phyloP scores from a whole-genome alignment of 2,329 filamentous ascomycete genomes.

The Talaromyces amestolkiae region DNA sequence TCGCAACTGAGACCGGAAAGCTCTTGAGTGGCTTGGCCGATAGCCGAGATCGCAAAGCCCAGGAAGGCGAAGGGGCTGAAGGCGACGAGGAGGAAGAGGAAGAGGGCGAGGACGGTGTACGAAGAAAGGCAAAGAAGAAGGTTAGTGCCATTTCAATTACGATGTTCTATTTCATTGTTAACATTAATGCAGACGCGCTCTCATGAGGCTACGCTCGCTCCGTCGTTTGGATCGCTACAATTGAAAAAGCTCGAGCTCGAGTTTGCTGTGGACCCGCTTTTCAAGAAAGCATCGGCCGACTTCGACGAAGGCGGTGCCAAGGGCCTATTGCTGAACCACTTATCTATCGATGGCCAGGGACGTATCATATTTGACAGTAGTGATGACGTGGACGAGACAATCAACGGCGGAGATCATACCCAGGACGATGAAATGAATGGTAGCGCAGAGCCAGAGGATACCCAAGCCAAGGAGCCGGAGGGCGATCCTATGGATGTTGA shows the following conservation, averaged over 20 bases:
- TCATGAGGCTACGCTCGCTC: conserved; percentile 88
- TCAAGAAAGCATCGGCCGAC: conserved; percentile 97
- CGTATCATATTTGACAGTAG: conserved; percentile 98
- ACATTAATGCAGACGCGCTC: conserved; percentile 58
- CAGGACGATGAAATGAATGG: conserved; percentile 38
- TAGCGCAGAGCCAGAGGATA: conserved; percentile 47
- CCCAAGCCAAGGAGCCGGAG: conserved; percentile 34
- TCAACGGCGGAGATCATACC: conserved; percentile 35
- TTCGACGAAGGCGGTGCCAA: conserved; percentile 98
- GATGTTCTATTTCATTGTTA: background rate
- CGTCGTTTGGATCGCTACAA: conserved; percentile 82
- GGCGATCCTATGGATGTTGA: conserved; percentile 54
- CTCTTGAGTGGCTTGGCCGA: conserved; percentile 90
- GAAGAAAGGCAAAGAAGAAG: conserved; percentile 66
- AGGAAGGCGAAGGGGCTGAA: conserved; percentile 60
- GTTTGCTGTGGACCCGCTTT: conserved; percentile 94
- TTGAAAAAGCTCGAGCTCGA: conserved; percentile 97
- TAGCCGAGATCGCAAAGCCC: conserved; percentile 64
- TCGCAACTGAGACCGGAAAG: conserved; percentile 95
- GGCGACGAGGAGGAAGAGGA: conserved; percentile 64
- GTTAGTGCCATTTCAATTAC: conserved; percentile 41
- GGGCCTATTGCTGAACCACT: conserved; percentile 87
- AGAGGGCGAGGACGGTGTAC: conserved; percentile 46
- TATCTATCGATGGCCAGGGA: conserved; percentile 90
- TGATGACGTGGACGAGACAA: conserved; percentile 68